Evolutionary conservation across 202 grass and related monocot species (phyloP), one percentile per base, ranked within the genome.

Genomic region (Eragrostis tef): DNA sequence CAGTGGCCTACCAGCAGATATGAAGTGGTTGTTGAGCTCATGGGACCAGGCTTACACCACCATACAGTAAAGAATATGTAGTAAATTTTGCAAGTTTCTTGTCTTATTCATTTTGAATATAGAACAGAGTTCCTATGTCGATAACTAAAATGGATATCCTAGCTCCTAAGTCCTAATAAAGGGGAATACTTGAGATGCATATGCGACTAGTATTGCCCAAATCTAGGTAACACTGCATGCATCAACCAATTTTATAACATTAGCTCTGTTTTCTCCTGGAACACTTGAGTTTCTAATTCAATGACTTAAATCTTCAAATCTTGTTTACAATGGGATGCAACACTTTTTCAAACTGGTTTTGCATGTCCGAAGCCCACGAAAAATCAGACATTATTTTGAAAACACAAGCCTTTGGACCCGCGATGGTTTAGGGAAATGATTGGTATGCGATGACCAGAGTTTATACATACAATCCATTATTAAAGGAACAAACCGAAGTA

Each of bases 171-270:
- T 34, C 64, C 14, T 49, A 60, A 47, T 4, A 59, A 84, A 56
- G 64, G 22, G 16, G 31, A 39, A 52, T 49, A 9, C 42, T 77
- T 42, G n/a, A 21, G 43, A 58, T 27, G 29, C 44, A 39, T 73
- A 74, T 52, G 45, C 27, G 72, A 63, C 41, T 61, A 68, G 6
- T 26, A 36, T 75, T 82, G 64, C 19, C 67, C 57, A 21, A 27
- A 5, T 78, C 80, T 73, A 83, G 61, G 69, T 68, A 84, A 84
- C 48, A 78, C 68, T 84, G 81, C 51, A 76, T 36, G 75, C 24
- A 72, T 5, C n/a, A 72, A 72, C 25, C 41, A 71, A 78, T 24
- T 29, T 73, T 58, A 36, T 12, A 68, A 16, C 4, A 2, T 19
- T 36, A 48, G 31, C 41, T 67, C 47, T 67, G 16, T 73, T 83